Percentiles rank a stretch among this genome's conserved stretches.
phyloP scores from a whole-genome alignment of 768 basidiomycete species.

The Macrolepiota dolichaula region DNA sequence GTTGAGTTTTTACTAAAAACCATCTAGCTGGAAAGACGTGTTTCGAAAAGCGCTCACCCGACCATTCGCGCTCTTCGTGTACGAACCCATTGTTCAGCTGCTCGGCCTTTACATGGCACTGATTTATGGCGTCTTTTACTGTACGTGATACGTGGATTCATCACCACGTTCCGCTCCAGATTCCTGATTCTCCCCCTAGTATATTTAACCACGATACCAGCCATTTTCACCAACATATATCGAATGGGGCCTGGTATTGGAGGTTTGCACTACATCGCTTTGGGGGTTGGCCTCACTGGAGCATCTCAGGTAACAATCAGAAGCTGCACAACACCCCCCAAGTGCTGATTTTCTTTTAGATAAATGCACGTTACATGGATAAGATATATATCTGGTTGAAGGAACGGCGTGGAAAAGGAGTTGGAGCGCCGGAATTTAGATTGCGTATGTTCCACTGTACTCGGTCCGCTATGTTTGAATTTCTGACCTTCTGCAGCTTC shows the following conservation, averaged over 20 bases:
- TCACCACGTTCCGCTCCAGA: neutral
- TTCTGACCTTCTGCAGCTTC: conserved; percentile 34
- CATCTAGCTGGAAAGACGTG: conserved; percentile 46
- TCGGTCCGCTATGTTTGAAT: neutral
- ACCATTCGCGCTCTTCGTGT: conserved; percentile 61
- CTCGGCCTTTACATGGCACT: conserved; percentile 69
- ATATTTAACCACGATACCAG: conserved; percentile 62
- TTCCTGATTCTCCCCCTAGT: conserved; percentile 38
- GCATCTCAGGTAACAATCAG: conserved; percentile 35
- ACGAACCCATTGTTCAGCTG: conserved; percentile 66
- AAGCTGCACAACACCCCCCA: neutral
- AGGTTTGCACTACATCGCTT: conserved; percentile 67
- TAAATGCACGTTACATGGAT: conserved; percentile 58
- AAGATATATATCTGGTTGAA: conserved; percentile 47
- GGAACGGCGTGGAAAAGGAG: conserved; percentile 39
- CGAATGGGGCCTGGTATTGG: conserved; percentile 52
- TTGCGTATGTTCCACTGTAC: conserved; percentile 32
- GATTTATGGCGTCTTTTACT: conserved; percentile 59
- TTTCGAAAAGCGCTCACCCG: conserved; percentile 53
- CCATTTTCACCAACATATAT: conserved; percentile 55
- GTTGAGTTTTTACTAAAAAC: neutral
- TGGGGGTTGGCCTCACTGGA: conserved; percentile 57
- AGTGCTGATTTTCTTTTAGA: neutral
- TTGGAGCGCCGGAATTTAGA: conserved; percentile 48
- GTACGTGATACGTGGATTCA: conserved; percentile 34